These are phyloP conservation scores for Arthromyces matolae DNA, from an alignment of 768 basidiomycete species.

Conservation along the genomic window DNA sequence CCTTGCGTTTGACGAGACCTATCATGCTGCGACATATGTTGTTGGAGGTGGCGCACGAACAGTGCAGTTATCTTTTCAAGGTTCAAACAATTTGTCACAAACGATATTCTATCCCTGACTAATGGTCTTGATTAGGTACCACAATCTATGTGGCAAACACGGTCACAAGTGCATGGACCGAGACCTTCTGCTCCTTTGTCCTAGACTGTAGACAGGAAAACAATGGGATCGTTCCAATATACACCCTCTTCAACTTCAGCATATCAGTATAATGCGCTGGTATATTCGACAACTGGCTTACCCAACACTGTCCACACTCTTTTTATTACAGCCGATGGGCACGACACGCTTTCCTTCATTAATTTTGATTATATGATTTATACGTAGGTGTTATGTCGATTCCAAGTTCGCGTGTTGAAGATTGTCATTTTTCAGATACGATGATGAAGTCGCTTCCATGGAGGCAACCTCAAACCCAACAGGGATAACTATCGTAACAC, in stretches of 20 bases:
- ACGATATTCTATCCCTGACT: no score
- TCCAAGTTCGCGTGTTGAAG: no score
- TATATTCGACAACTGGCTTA: constrained; percentile 25
- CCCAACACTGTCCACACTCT: constrained; percentile 27
- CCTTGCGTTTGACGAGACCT: constrained; percentile 12
- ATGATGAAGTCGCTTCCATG: no score
- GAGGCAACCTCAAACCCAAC: no score
- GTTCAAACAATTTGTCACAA: no score
- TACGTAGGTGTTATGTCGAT: constrained; percentile 36
- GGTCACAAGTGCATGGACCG: constrained; percentile 17
- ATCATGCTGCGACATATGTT: constrained; percentile 21
- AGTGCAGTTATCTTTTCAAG: constrained; percentile 13
- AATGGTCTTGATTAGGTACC: no score
- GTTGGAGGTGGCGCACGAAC: constrained; percentile 1
- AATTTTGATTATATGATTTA: constrained; percentile 42
- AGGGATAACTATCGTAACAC: no score
- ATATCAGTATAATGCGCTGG: constrained; percentile 31
- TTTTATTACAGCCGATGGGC: constrained; percentile 29
- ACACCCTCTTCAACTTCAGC: constrained; percentile 20
- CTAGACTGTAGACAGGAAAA: constrained; percentile 30
- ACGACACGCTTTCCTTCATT: constrained; percentile 29
- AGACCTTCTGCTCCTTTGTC: constrained; percentile 28
- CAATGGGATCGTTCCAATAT: constrained; percentile 22
- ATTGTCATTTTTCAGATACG: no score
- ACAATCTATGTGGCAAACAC: constrained; percentile 33